Percentiles rank a stretch among this genome's conserved stretches.
These are phyloP conservation scores for Fusarium coffeatum DNA, from an alignment of 2,329 filamentous ascomycete species.

Conservation along the genomic window DNA sequence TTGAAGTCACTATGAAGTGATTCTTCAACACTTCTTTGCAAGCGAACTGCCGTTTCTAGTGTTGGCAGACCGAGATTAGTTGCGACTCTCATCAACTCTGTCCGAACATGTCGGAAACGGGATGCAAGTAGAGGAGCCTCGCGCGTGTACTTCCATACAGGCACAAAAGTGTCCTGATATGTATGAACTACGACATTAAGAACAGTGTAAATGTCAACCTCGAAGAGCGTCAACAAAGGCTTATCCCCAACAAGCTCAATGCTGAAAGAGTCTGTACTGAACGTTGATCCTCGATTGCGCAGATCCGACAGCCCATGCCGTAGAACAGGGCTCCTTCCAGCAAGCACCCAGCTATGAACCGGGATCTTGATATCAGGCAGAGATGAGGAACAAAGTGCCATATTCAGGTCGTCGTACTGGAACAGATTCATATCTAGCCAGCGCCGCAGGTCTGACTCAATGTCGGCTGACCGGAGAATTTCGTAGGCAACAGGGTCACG, in stretches of 20 bases:
- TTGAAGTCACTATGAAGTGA: conserved; percentile 77
- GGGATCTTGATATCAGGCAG: conserved; percentile 79
- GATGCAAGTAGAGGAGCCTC: conserved; percentile 73
- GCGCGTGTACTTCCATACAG: conserved; percentile 86
- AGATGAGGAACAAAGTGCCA: conserved; percentile 66
- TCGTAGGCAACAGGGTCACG: conserved; percentile 63
- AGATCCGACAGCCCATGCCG: conserved; percentile 70
- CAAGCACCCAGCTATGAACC: conserved; percentile 83
- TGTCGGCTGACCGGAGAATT: conserved; percentile 70
- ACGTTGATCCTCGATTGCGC: conserved; percentile 50
- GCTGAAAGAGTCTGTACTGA: conserved; percentile 47
- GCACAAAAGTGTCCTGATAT: conserved; percentile 83
- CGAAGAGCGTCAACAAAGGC: conserved; percentile 71
- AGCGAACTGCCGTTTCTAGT: conserved; percentile 80
- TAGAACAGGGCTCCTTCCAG: conserved; percentile 77
- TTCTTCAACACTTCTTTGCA: conserved; percentile 74
- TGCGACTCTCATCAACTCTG: conserved; percentile 89
- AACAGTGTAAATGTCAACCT: conserved; percentile 80
- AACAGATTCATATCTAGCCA: conserved; percentile 59
- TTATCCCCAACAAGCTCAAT: conserved; percentile 59
- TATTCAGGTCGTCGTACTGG: conserved; percentile 57
- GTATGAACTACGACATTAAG: conserved; percentile 83
- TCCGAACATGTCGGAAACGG: conserved; percentile 82
- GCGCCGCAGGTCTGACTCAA: conserved; percentile 70
- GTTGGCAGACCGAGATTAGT: conserved; percentile 75